Evolutionary conservation across 768 basidiomycete species (phyloP).

Genomic region (Phaffia tasmanica): DNA sequence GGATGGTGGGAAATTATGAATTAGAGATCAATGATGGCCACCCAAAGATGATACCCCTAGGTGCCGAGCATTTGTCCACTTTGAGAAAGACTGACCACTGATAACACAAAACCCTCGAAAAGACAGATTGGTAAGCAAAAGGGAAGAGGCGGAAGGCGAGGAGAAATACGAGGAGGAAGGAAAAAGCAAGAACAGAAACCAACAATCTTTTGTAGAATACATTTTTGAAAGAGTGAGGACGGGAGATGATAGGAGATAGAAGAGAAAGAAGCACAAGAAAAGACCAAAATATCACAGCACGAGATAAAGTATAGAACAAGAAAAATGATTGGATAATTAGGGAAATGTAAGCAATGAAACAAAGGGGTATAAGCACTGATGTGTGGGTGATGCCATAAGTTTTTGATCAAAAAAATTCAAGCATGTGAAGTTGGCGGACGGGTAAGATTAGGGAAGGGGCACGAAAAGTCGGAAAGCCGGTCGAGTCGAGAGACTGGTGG

Average conservation of each 20-base stretch:
- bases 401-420: neutral
- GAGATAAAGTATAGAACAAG: constrained; percentile 9
- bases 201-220: too few relatives aligned
- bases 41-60: too few relatives aligned
- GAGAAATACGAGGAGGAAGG: too few relatives aligned
- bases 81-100: too few relatives aligned
- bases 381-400: neutral
- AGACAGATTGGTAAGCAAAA: too few relatives aligned
- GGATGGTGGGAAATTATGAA: too few relatives aligned
- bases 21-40: too few relatives aligned
- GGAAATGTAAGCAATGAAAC: too few relatives aligned
- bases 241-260: neutral
- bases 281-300: neutral
- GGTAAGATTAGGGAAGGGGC: neutral
- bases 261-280: neutral
- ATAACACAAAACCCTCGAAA: too few relatives aligned
- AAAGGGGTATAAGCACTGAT: neutral
- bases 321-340: constrained; percentile 19
- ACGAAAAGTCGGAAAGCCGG: neutral
- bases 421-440: constrained; percentile 8
- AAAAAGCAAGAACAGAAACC: constrained; percentile 3
- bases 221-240: neutral
- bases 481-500: too few relatives aligned
- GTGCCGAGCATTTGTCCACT: too few relatives aligned
- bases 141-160: too few relatives aligned